These are phyloP conservation scores for Coix lacrymajobi DNA, from an alignment of 176 grass and related monocot species.

Conservation along the genomic window DNA sequence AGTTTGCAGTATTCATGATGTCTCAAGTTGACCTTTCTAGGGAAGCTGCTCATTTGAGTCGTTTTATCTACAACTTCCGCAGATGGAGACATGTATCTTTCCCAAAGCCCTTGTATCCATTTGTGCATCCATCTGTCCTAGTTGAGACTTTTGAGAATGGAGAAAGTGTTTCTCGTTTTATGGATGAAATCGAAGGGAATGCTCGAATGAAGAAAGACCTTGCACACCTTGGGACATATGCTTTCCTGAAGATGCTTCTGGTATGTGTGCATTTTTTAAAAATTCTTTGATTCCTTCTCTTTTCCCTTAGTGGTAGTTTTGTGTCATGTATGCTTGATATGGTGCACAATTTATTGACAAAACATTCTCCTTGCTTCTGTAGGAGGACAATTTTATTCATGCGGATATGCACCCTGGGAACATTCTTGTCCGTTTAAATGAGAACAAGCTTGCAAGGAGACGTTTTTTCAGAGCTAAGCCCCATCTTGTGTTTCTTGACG, in stretches of 20 bases:
- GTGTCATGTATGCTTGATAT: not conserved
- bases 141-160: conserved; percentile 97
- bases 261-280: conserved; percentile 39
- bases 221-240: conserved; percentile 84
- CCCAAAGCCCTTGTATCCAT: conserved; percentile 86
- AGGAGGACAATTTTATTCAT: conserved; percentile 99
- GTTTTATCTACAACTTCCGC: conserved; percentile 94
- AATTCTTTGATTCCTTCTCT: not conserved
- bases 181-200: conserved; percentile 70
- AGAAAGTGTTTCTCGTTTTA: conserved; percentile 84
- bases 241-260: conserved; percentile 97
- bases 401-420: conserved; percentile 98
- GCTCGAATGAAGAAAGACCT: conserved; percentile 63
- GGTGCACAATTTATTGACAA: not conserved
- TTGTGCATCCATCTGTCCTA: conserved; percentile 96
- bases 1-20: conserved; percentile 96
- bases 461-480: conserved; percentile 74
- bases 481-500: conserved; percentile 90
- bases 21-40: conserved; percentile 95
- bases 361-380: not conserved
- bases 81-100: conserved; percentile 91
- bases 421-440: conserved; percentile 78
- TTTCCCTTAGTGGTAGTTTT: not conserved
- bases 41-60: conserved; percentile 87
- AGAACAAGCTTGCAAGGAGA: conserved; percentile 50